These are phyloP conservation scores for Parietichytrium sp. DNA, from an alignment of 108 stramenopile genomes.

Conservation along the genomic window DNA sequence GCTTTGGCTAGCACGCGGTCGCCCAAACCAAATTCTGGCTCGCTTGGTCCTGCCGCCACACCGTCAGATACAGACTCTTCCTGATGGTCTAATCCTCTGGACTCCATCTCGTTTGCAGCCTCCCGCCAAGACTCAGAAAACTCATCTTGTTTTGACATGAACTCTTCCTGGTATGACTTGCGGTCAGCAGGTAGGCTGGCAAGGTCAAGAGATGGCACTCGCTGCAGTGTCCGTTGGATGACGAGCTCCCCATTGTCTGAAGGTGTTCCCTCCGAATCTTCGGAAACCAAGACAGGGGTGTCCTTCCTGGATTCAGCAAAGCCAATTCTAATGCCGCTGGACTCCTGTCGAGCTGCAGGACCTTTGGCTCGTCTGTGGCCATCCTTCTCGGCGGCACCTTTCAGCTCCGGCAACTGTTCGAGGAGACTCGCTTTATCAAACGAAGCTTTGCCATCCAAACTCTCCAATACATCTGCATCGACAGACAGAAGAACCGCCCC, in stretches of 20 bases:
- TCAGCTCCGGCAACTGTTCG: too few species aligned
- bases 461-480: too few species aligned
- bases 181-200: slow-evolving; percentile 20
- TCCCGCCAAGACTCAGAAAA: slow-evolving; percentile 28
- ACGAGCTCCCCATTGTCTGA: neutral
- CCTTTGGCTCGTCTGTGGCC: too few species aligned
- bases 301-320: too few species aligned
- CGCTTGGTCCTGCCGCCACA: neutral
- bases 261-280: neutral
- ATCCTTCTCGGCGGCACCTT: too few species aligned
- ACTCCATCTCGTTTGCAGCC: neutral
- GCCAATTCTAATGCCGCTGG: too few species aligned
- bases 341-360: too few species aligned
- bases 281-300: too few species aligned
- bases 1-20: neutral
- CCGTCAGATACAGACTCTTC: neutral
- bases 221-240: neutral
- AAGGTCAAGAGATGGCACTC: slow-evolving; percentile 8
- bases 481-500: too few species aligned
- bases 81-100: neutral
- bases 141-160: neutral
- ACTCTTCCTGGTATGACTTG: slow-evolving; percentile 37
- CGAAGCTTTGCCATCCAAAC: too few species aligned
- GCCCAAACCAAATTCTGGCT: neutral
- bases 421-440: too few species aligned